phyloP scores from a whole-genome alignment of 768 basidiomycete genomes.

The Cyclocybe cylindracea region DNA sequence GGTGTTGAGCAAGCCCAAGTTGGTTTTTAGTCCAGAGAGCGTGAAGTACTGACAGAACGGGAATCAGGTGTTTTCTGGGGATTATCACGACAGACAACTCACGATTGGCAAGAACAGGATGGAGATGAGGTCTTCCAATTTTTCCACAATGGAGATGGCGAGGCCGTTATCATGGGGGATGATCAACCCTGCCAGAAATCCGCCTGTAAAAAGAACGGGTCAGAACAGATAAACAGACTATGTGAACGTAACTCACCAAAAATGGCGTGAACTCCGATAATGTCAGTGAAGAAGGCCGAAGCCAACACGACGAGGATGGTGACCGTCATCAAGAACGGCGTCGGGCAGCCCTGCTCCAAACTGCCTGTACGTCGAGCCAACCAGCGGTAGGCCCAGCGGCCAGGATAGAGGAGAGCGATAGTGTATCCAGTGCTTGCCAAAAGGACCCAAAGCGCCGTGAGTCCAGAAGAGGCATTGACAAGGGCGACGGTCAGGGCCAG shows the following conservation, averaged over 20 bases:
- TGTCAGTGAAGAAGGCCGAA: slow-evolving; percentile 83
- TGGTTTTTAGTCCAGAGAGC: slow-evolving; percentile 64
- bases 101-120: slow-evolving; percentile 79
- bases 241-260: slow-evolving; percentile 40
- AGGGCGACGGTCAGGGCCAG: slow-evolving; percentile 84
- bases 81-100: slow-evolving; percentile 24
- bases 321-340: slow-evolving; percentile 75
- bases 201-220: slow-evolving; percentile 44
- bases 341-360: slow-evolving; percentile 72
- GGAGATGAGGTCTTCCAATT: slow-evolving; percentile 83
- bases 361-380: slow-evolving; percentile 67
- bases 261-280: slow-evolving; percentile 78
- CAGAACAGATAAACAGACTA: background rate
- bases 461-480: slow-evolving; percentile 72
- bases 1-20: slow-evolving; percentile 74
- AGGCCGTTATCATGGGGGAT: slow-evolving; percentile 84
- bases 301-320: slow-evolving; percentile 73
- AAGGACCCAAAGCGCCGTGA: slow-evolving; percentile 80
- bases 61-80: background rate
- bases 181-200: slow-evolving; percentile 82
- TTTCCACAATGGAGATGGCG: slow-evolving; percentile 79
- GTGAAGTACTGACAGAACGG: slow-evolving; percentile 12
- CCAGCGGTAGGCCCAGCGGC: slow-evolving; percentile 65
- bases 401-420: slow-evolving; percentile 66
- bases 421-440: slow-evolving; percentile 67